A percentile compares a stretch with the other conserved stretches of the same genome.
These are phyloP conservation scores for Corynespora cassiicola DNA, from an alignment of 2,329 filamentous ascomycete species.

Conservation along the genomic window DNA sequence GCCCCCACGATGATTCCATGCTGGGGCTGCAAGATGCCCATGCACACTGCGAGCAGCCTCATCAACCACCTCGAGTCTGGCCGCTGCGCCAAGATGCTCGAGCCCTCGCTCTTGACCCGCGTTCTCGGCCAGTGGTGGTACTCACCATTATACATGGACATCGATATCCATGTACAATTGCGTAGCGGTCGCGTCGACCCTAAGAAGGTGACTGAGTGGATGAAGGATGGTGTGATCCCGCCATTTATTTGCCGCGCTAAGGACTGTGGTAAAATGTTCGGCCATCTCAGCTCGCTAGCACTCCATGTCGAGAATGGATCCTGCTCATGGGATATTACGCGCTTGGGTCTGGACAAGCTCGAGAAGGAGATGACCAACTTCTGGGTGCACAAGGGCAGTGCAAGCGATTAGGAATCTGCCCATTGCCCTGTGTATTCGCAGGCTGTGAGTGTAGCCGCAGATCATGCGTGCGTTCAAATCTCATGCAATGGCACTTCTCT, in stretches of 20 bases:
- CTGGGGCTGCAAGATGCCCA: constrained; percentile 30
- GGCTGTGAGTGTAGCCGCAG: too few species aligned
- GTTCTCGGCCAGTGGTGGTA: constrained; percentile 43
- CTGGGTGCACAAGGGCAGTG: too few species aligned
- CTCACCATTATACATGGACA: constrained; percentile 40
- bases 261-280: constrained; percentile 31
- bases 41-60: constrained; percentile 32
- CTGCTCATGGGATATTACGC: constrained; percentile 33
- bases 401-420: too few species aligned
- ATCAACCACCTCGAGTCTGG: constrained; percentile 58
- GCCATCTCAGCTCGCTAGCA: constrained; percentile 31
- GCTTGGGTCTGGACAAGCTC: constrained; percentile 6
- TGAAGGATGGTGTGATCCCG: constrained; percentile 27
- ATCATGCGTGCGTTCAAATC: too few species aligned
- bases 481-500: too few species aligned
- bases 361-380: too few species aligned
- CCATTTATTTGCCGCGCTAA: constrained; percentile 37
- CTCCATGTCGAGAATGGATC: constrained; percentile 35
- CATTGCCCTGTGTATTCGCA: too few species aligned
- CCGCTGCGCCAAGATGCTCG: constrained; percentile 72
- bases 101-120: constrained; percentile 49
- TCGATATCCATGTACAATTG: constrained; percentile 40
- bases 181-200: constrained; percentile 30
- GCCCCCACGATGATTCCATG: constrained; percentile 23
- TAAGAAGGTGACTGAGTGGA: constrained; percentile 27